These are phyloP conservation scores for Phytophthora pseudosyringae DNA, from an alignment of 352 stramenopile genomes.

Conservation along the genomic window DNA sequence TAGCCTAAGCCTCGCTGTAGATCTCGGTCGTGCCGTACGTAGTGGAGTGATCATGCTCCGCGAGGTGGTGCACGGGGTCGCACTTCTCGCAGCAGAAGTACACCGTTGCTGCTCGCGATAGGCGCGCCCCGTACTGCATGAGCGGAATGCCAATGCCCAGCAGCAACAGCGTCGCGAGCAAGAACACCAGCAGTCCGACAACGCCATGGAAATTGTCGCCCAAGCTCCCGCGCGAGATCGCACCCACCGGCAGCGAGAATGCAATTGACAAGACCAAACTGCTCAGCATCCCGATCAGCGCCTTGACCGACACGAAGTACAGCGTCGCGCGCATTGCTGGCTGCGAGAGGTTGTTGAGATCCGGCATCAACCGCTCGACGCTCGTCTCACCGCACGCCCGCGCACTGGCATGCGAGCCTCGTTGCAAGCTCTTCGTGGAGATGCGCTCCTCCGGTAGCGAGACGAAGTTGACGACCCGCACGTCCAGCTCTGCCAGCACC, in stretches of 20 bases:
- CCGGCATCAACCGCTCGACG: constrained; percentile 55
- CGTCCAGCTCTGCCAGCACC: constrained; percentile 64
- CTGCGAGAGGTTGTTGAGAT: constrained; percentile 52
- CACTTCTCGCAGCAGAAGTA: constrained; percentile 79
- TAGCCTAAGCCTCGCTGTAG: constrained; percentile 11
- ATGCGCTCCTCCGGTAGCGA: constrained; percentile 58
- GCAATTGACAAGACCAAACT: constrained; percentile 57
- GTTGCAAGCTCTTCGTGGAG: constrained; percentile 45
- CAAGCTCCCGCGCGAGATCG: constrained; percentile 40
- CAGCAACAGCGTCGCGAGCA: constrained; percentile 52
- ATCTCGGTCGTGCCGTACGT: constrained; percentile 48
- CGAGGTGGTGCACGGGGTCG: constrained; percentile 49
- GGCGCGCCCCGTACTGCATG: constrained; percentile 55
- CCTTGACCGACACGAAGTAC: constrained; percentile 75
- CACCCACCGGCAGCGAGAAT: constrained; percentile 56
- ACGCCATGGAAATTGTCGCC: constrained; percentile 51
- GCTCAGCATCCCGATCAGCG: constrained; percentile 56
- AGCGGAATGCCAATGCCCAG: constrained; percentile 56
- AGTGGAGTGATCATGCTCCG: constrained; percentile 25
- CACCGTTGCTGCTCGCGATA: constrained; percentile 55
- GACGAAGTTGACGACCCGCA: constrained; percentile 71
- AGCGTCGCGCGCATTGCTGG: constrained; percentile 50
- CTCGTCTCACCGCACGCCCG: constrained; percentile 42
- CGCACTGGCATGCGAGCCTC: constrained; percentile 40
- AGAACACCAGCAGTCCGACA: constrained; percentile 51